Evolutionary conservation across 495 filamentous ascomycete genomes (phyloP), one percentile per base, ranked within the genome.

Genomic region (Trypethelium eluteriae): DNA sequence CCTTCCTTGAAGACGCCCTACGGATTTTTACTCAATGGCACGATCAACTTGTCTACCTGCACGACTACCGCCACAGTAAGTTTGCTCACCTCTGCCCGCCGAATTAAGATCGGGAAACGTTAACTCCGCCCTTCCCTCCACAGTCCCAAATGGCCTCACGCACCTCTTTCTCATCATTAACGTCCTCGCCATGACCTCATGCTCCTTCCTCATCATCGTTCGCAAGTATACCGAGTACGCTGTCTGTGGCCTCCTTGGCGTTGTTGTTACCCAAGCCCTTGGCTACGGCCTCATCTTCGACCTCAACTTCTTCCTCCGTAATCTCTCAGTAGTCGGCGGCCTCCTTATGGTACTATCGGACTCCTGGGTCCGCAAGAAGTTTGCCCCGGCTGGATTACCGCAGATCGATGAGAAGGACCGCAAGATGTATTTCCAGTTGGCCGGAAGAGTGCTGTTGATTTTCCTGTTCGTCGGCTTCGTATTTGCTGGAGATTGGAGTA

Each of bases 371-470:
- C 88, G 93, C 76, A 97, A 97, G 85, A 88, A 86, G 77, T 96
- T 97, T 80, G 92, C 93, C 12, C 96, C 96, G 53, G 94, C 94
- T 36, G 94, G 94, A 49, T 81, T 98, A 66, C 94, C 94, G 63
- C 85, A 90, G 79, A 83, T 98, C 34, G 93, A 96, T 72, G 94
- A 98, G 83, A 97, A 97, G 85, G 95, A 98, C 77, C 89, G 91
- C 76, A 98, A 98, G 84, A 97, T 97, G 91, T 98, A 98, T 82
- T 93, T 98, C 79, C 94, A 98, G 83, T 87, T 98, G 63, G 94
- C 94, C 64, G 94, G 94, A 35, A 86, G 94, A 68, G 89, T 98
- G n/a, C 83, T 98, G 56, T 81, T 98, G 70, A 97, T 98, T 77
- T 96, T 98, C 82, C 82, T 98, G 67, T 98, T 98, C 75, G 74